Conservation (phyloP, 2,329 filamentous ascomycete species). For the Rosellinia necatrix region DNA sequence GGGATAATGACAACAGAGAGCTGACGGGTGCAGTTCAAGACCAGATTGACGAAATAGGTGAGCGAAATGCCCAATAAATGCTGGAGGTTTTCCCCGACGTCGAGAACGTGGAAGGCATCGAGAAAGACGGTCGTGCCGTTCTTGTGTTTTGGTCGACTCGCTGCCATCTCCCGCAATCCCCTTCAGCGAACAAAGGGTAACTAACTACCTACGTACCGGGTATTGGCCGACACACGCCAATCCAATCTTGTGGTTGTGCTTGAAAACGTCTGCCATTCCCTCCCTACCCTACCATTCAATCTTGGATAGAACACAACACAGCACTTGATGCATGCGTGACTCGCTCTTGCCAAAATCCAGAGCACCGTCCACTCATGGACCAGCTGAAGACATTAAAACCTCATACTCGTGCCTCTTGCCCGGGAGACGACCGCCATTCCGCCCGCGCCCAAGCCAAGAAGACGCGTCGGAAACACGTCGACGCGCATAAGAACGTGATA, state of each 20-base stretch:
- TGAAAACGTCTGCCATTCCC: no score
- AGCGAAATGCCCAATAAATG: no score
- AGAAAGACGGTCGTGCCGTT: not conserved
- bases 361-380: not conserved
- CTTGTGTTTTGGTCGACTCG: not conserved
- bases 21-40: no score
- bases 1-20: no score
- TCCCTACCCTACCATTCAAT: no score
- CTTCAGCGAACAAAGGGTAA: not conserved
- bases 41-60: no score
- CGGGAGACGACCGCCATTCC: not conserved
- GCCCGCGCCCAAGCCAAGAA: not conserved
- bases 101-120: no score
- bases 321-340: not conserved
- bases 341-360: not conserved
- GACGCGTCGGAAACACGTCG: not conserved
- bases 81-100: no score
- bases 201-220: not conserved
- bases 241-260: not conserved
- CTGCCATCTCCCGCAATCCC: no score
- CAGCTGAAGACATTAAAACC: not conserved
- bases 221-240: not conserved
- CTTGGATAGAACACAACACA: no score
- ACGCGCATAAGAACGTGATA: conserved; percentile 4
- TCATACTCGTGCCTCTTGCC: not conserved